A percentile compares a stretch with the other conserved stretches of the same genome.
phyloP scores from a whole-genome alignment of 257 asterid species.

The Lycium ferocissimum region DNA sequence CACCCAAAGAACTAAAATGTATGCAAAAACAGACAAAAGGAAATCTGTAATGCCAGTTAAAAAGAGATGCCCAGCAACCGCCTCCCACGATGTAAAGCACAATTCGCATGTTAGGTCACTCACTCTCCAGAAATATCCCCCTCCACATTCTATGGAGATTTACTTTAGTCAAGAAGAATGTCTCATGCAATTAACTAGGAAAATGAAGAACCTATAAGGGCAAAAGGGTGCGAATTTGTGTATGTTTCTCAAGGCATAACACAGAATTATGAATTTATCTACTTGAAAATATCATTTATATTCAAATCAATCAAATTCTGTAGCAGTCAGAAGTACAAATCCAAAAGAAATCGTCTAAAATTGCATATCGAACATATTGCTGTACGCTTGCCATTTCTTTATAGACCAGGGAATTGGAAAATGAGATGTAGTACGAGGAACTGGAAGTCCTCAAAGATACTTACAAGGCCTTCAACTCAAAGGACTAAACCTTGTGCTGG shows the following conservation, averaged over 20 bases:
- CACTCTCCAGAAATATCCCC: not conserved
- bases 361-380: slow-evolving; percentile 40
- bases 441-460: slow-evolving; percentile 24
- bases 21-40: not conserved
- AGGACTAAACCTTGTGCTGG: slow-evolving; percentile 67
- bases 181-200: slow-evolving; percentile 6
- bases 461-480: slow-evolving; percentile 45
- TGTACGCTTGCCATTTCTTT: slow-evolving; percentile 41
- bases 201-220: not conserved
- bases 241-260: slow-evolving; percentile 4
- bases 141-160: not conserved
- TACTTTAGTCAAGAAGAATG: not conserved
- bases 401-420: slow-evolving; percentile 27
- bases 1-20: not conserved
- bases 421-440: slow-evolving; percentile 24
- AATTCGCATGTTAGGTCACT: not conserved
- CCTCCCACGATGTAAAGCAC: not conserved
- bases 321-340: not conserved
- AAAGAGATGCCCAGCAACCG: not conserved
- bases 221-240: not conserved
- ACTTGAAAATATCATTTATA: not conserved
- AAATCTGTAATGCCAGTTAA: not conserved
- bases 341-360: slow-evolving; percentile 34
- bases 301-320: slow-evolving; percentile 19
- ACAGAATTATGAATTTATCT: not conserved